Conservation (phyloP, 768 basidiomycete species). For the Holtermanniella nyarrowii region DNA sequence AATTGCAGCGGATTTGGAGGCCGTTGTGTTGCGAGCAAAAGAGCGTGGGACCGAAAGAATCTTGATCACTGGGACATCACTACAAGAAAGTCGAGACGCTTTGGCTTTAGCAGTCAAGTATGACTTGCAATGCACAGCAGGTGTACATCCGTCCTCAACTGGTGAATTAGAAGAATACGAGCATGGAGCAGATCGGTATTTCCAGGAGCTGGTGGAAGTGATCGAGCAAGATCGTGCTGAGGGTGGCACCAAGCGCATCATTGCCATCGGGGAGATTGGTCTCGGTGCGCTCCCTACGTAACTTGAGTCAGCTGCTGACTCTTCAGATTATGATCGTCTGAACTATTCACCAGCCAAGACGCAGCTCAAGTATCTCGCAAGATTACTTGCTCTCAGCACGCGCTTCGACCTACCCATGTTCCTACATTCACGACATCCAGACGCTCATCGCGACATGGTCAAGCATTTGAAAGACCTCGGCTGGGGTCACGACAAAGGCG, state of each 20-base stretch:
- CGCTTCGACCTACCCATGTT: conserved; percentile 66
- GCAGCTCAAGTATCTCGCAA: conserved; percentile 57
- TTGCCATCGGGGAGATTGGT: conserved; percentile 72
- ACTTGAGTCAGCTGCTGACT: not conserved
- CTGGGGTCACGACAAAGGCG: conserved; percentile 49
- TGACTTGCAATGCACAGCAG: conserved; percentile 62
- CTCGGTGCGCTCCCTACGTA: conserved; percentile 46
- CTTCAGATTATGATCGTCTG: conserved; percentile 63
- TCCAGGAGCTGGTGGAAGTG: conserved; percentile 51
- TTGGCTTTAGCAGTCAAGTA: conserved; percentile 53
- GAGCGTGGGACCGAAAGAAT: conserved; percentile 57
- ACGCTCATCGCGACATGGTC: conserved; percentile 63
- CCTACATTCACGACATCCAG: conserved; percentile 56
- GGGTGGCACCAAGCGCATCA: conserved; percentile 47
- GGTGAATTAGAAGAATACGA: conserved; percentile 54
- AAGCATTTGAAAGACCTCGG: conserved; percentile 56
- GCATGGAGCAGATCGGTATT: conserved; percentile 54
- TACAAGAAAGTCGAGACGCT: conserved; percentile 55
- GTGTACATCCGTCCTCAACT: conserved; percentile 70
- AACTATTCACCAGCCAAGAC: conserved; percentile 54
- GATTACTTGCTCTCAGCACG: conserved; percentile 58
- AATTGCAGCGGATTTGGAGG: conserved; percentile 53
- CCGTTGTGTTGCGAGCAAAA: conserved; percentile 51
- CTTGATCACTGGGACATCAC: conserved; percentile 66
- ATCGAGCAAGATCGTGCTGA: conserved; percentile 43